phyloP scores from a whole-genome alignment of 73 alveolate species.

The Paramecium tetraurelia region DNA sequence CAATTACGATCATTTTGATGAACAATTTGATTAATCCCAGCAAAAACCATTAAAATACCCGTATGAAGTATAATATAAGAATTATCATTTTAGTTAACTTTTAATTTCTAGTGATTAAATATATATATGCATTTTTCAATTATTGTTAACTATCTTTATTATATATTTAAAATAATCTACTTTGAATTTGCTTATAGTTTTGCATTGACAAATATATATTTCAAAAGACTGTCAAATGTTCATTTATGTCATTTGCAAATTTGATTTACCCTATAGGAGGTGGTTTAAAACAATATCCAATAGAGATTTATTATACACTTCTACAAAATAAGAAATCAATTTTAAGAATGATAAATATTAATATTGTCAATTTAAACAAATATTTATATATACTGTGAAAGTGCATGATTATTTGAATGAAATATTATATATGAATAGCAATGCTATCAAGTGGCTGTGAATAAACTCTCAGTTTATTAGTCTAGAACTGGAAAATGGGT shows the following conservation, averaged over 20 bases:
- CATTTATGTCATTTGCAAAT: not conserved
- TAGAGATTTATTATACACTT: too few relatives aligned
- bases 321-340: too few relatives aligned
- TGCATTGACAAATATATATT: not conserved
- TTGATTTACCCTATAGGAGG: too few relatives aligned
- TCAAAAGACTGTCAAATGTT: not conserved
- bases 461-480: not conserved
- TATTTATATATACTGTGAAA: too few relatives aligned
- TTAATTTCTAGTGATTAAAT: not conserved
- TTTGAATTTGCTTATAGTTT: not conserved
- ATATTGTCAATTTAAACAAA: too few relatives aligned
- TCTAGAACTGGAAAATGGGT: not conserved
- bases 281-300: not conserved
- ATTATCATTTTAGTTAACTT: not conserved
- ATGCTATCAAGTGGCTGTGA: not conserved
- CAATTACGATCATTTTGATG: slow-evolving; percentile 42
- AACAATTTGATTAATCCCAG: not conserved
- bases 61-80: not conserved
- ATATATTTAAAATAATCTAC: not conserved
- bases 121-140: not conserved
- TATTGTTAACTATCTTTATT: not conserved
- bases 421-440: not conserved
- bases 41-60: slow-evolving; percentile 37
- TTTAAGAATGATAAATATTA: too few relatives aligned
- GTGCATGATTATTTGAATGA: not conserved